Percentiles rank a stretch among this genome's conserved stretches.
Evolutionary conservation across 2,329 filamentous ascomycete genomes (phyloP).

Genomic region (Clarireedia hainanense): DNA sequence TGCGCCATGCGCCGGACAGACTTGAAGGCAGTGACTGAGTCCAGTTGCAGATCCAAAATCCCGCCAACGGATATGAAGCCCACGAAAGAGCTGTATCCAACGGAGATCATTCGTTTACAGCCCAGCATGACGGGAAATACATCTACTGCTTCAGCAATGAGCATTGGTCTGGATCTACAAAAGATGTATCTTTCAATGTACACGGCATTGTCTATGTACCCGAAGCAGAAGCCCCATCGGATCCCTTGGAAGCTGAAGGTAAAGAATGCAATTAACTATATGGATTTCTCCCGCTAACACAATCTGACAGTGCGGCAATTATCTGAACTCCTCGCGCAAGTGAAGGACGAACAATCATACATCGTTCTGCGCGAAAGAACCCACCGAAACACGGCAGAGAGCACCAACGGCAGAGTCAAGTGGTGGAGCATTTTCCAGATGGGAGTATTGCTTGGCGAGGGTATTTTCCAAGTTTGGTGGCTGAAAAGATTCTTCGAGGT

Average conservation of each 20-base stretch:
- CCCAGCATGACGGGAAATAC: conserved; percentile 78
- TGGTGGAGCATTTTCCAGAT: conserved; percentile 99
- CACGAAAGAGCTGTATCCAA: conserved; percentile 76
- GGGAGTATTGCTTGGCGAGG: conserved; percentile 78
- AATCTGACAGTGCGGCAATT: conserved; percentile 61
- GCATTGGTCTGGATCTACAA: conserved; percentile 90
- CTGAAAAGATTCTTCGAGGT: conserved; percentile 96
- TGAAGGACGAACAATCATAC: conserved; percentile 97
- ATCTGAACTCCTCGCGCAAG: conserved; percentile 77
- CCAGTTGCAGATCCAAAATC: conserved; percentile 62
- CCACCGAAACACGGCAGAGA: conserved; percentile 97
- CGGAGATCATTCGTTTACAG: conserved; percentile 89
- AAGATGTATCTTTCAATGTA: conserved; percentile 98
- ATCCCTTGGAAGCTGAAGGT: conserved; percentile 90
- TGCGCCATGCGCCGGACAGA: too few relatives aligned
- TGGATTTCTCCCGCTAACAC: neutral
- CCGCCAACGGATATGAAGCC: conserved; percentile 64
- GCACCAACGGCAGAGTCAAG: conserved; percentile 94
- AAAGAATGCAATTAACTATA: conserved; percentile 25
- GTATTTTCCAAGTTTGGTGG: conserved; percentile 99
- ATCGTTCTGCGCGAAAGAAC: conserved; percentile 92
- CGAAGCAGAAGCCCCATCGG: conserved; percentile 73
- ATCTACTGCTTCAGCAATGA: conserved; percentile 99
- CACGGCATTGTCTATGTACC: conserved; percentile 97
- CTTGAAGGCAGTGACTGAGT: conserved; percentile 14